These are phyloP conservation scores for Epicoccum sorghinum DNA, from an alignment of 2,329 filamentous ascomycete species.

Conservation along the genomic window DNA sequence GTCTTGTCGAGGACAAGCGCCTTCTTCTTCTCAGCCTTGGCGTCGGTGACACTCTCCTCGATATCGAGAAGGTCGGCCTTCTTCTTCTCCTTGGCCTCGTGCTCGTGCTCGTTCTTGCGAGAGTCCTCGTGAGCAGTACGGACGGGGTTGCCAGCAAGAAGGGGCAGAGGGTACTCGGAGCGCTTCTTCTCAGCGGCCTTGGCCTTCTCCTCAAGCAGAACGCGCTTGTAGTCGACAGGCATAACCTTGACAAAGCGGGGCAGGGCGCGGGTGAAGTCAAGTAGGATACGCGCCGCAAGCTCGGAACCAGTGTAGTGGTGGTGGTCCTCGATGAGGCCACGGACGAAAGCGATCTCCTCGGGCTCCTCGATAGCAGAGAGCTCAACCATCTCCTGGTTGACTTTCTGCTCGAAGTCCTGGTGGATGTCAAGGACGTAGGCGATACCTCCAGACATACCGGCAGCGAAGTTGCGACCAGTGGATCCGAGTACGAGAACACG, in stretches of 20 bases:
- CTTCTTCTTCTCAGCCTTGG: conserved; percentile 86
- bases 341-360: conserved; percentile 85
- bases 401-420: conserved; percentile 87
- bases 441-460: conserved; percentile 98
- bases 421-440: conserved; percentile 92
- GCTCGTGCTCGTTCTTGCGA: conserved; percentile 62
- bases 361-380: conserved; percentile 83
- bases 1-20: conserved; percentile 97
- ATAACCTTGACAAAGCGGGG: conserved; percentile 92
- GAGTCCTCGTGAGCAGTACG: conserved; percentile 60
- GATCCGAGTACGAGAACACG: conserved; percentile 84
- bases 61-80: conserved; percentile 77
- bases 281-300: conserved; percentile 85
- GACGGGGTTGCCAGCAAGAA: conserved; percentile 70
- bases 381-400: conserved; percentile 98
- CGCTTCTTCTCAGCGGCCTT: conserved; percentile 87
- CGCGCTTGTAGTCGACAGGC: conserved; percentile 94
- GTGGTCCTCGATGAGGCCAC: conserved; percentile 92
- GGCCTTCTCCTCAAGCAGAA: conserved; percentile 81
- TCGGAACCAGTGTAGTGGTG: conserved; percentile 98
- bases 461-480: conserved; percentile 95
- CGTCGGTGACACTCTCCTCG: conserved; percentile 87
- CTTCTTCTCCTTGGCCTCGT: conserved; percentile 68
- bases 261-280: conserved; percentile 94
- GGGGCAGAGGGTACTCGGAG: conserved; percentile 79